These are phyloP conservation scores for Clonostachys solani DNA, from an alignment of 2,329 filamentous ascomycete genomes.

Conservation along the genomic window DNA sequence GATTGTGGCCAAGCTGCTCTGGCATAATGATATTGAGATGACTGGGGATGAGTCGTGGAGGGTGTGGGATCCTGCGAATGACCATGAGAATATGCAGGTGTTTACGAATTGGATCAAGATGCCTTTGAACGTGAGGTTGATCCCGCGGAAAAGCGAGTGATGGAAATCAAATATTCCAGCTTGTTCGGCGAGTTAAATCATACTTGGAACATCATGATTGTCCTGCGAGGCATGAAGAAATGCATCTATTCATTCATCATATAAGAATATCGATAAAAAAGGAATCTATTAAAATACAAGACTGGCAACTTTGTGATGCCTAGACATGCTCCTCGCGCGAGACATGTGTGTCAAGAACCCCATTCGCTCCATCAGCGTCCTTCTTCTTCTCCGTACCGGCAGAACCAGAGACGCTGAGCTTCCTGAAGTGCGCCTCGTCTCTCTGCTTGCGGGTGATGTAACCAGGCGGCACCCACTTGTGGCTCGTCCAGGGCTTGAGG, in stretches of 20 bases:
- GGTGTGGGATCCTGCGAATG: too few species aligned
- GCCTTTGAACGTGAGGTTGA: too few species aligned
- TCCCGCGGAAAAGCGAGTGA: too few species aligned
- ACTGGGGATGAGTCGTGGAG: conserved; percentile 5
- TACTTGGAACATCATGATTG: too few species aligned
- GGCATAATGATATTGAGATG: conserved; percentile 41
- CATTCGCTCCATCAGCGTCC: not conserved
- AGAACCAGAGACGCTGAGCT: conserved; percentile 6
- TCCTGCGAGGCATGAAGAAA: too few species aligned
- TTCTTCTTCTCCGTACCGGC: conserved; percentile 8
- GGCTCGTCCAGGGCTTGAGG: conserved; percentile 58
- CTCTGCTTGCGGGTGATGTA: conserved; percentile 32
- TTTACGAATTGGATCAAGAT: too few species aligned
- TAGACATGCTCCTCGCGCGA: not conserved
- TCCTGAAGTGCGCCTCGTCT: conserved; percentile 18
- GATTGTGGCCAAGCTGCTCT: conserved; percentile 40
- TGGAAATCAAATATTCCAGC: too few species aligned
- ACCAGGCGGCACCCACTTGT: conserved; percentile 44
- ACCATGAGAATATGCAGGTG: too few species aligned
- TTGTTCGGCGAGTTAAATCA: too few species aligned
- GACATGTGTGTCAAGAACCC: not conserved
- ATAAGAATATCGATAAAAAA: not conserved
- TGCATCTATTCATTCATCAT: not conserved
- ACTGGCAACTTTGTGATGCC: not conserved
- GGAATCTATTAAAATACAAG: not conserved